Conservation (phyloP, 1,284 basidiomycete species). For the Stereum hirsutum region DNA sequence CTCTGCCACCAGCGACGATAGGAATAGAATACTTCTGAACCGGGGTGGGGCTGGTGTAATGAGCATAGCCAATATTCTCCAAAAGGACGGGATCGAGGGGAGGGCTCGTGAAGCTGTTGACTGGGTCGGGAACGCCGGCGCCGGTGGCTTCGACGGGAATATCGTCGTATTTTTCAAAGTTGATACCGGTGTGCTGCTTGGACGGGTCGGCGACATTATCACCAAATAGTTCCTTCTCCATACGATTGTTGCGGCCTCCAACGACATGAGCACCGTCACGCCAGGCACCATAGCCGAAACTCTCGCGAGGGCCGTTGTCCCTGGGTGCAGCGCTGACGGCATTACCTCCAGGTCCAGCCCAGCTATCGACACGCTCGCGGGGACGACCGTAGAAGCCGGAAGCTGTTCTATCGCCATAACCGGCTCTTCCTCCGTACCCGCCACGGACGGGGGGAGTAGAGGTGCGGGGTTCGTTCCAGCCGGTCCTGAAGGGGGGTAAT, state of each 20-base stretch:
- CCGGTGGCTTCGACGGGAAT: constrained; percentile 99
- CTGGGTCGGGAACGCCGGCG: constrained; percentile 89
- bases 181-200: constrained; percentile 93
- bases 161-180: constrained; percentile 99
- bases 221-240: constrained; percentile 96
- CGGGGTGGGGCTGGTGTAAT: constrained; percentile 92
- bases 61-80: constrained; percentile 91
- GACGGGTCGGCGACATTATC: constrained; percentile 78
- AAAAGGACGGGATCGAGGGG: constrained; percentile 91
- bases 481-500: constrained; percentile 33
- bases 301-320: constrained; percentile 37
- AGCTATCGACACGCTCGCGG: constrained; percentile 38
- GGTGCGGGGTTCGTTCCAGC: constrained; percentile 65
- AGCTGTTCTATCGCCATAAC: constrained; percentile 34
- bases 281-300: constrained; percentile 77
- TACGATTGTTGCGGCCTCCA: constrained; percentile 74
- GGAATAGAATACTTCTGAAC: constrained; percentile 99
- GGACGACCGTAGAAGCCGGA: constrained; percentile 22
- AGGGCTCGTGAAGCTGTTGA: constrained; percentile 80
- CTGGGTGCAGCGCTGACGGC: constrained; percentile 26
- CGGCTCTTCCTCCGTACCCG: constrained; percentile 36
- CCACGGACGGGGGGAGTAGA: constrained; percentile 46
- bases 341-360: constrained; percentile 26
- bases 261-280: constrained; percentile 82
- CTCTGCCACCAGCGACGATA: constrained; percentile 86